Base-by-base conservation (phyloP, 495 filamentous ascomycete genomes). In the Platismatia glauca region DNA sequence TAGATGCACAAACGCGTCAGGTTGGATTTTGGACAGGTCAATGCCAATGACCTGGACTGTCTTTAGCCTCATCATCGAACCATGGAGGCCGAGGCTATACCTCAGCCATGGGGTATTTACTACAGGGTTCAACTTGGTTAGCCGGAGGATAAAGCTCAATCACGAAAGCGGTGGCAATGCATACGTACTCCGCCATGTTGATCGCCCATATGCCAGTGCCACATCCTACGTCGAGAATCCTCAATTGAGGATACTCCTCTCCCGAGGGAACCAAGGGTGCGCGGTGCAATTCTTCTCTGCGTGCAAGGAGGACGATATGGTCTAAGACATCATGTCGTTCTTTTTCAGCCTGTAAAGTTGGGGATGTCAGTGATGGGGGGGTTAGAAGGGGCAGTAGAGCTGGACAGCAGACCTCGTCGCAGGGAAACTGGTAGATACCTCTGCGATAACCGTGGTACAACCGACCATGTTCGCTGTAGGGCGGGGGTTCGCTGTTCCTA, bases 191-290 rank as follows among this genome's bases (percentile, higher is more conserved):
- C 63, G 89, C 89, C 74, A 96, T 86, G 66, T 94, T 88, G 68
- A 95, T 92, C 27, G 84, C 81, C 92, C 92, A 96, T 55, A 96
- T 93, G 7, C 92, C 91, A 0, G 92, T 95, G 15, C 92, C 92
- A 64, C 87, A 90, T 33, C 92, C 92, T 55, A 96, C 71, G 71
- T 97, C 92, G 29, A 97, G 75, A 44, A 95, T 85, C 29, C 82
- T 73, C 22, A 58, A n/a, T 31, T 16, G 41, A 48, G 59, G 70
- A 46, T 61, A 72, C 1, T 75, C 76, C 60, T 80, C 73, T 5
- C 66, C 70, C 4, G 78, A 75, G 34, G 55, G 55, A 37, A 75
- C 75, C 15, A 91, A 78, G 1, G 87, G 81, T 31, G 81, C 79
- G 48, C 66, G 73, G 63, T 85, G 79, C 24, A 85, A 74, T 66